A percentile compares a stretch with the other conserved stretches of the same genome.
phyloP scores from a whole-genome alignment of 2,329 filamentous ascomycete species.

The Ascochyta rabiei region DNA sequence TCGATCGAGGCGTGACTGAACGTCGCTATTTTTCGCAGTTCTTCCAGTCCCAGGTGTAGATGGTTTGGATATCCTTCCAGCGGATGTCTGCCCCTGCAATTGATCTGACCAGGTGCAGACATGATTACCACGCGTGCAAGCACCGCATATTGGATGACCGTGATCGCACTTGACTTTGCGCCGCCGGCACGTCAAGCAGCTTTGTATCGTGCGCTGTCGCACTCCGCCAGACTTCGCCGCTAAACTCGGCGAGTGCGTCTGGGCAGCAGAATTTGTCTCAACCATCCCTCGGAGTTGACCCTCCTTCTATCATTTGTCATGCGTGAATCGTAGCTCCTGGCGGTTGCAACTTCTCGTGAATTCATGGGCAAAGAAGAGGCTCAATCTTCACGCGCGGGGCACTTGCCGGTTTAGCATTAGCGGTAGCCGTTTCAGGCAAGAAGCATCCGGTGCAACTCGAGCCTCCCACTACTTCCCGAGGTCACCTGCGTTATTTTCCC shows the following conservation, averaged over 20 bases:
- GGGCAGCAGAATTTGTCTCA: slow-evolving; percentile 28
- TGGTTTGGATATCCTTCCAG: slow-evolving; percentile 38
- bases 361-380: slow-evolving; percentile 8
- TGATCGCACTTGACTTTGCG: slow-evolving; percentile 50
- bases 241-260: slow-evolving; percentile 33
- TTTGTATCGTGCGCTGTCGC: slow-evolving; percentile 47
- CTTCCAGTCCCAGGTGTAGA: slow-evolving; percentile 20
- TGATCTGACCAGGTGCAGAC: slow-evolving; percentile 45
- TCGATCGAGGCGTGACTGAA: slow-evolving; percentile 46
- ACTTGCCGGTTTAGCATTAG: slow-evolving; percentile 5
- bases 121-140: slow-evolving; percentile 46
- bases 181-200: slow-evolving; percentile 47
- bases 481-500: slow-evolving; percentile 5
- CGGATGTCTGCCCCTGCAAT: slow-evolving; percentile 26
- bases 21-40: slow-evolving; percentile 36
- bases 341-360: slow-evolving; percentile 4
- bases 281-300: slow-evolving; percentile 27
- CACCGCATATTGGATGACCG: slow-evolving; percentile 46
- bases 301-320: slow-evolving; percentile 17
- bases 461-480: slow-evolving; percentile 3
- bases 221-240: slow-evolving; percentile 36
- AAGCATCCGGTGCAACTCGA: slow-evolving; percentile 5
- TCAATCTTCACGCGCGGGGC: slow-evolving; percentile 18
- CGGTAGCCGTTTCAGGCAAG: slow-evolving; percentile 4
- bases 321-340: not conserved